phyloP scores from a whole-genome alignment of 108 stramenopile species.

The Fragilariopsis cylindrus region DNA sequence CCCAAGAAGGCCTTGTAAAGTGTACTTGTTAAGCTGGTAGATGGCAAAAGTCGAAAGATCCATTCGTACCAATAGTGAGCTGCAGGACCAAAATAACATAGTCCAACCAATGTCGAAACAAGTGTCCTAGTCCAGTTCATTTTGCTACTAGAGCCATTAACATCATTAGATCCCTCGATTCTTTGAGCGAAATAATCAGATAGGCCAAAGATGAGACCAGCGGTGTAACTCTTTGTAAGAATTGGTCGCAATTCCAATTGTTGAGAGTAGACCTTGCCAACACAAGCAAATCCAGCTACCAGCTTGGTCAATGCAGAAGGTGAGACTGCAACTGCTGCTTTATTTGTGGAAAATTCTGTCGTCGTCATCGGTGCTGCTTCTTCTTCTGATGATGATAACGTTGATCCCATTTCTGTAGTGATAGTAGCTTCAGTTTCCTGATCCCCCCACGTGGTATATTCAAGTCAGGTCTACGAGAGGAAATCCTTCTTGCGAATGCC shows the following conservation, averaged over 20 bases:
- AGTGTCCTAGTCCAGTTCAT: constrained; percentile 51
- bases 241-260: constrained; percentile 56
- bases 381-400: background rate
- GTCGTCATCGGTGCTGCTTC: background rate
- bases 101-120: constrained; percentile 60
- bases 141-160: constrained; percentile 11
- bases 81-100: constrained; percentile 85
- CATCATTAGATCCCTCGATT: constrained; percentile 44
- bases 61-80: constrained; percentile 83
- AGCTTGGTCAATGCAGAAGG: background rate
- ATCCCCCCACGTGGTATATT: constrained; percentile 14
- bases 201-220: constrained; percentile 70
- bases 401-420: background rate
- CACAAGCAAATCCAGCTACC: constrained; percentile 3
- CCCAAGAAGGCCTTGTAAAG: constrained; percentile 81
- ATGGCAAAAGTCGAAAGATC: constrained; percentile 66
- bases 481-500: background rate
- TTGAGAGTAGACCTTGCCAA: constrained; percentile 32
- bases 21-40: constrained; percentile 62
- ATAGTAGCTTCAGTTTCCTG: background rate
- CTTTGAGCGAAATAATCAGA: constrained; percentile 76
- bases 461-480: background rate
- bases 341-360: background rate
- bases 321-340: background rate
- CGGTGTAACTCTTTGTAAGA: constrained; percentile 78